Conservation (phyloP, 495 filamentous ascomycete genomes). For the Aspergillus haitiensis region DNA sequence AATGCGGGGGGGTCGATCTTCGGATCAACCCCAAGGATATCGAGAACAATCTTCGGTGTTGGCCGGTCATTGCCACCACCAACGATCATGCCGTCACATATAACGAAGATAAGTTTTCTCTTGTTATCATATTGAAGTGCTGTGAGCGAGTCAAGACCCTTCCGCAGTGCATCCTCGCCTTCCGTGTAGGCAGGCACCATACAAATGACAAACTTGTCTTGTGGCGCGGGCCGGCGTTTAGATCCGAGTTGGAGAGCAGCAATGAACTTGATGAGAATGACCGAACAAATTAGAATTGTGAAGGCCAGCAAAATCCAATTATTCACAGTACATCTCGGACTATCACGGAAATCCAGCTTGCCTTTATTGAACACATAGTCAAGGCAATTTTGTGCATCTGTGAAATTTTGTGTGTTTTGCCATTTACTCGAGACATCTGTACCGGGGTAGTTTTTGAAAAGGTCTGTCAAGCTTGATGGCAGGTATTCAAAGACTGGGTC, state of each 20-base stretch:
- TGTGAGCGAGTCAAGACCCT: conserved; percentile 91
- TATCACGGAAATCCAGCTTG: conserved; percentile 78
- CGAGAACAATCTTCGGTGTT: conserved; percentile 94
- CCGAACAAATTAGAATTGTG: conserved; percentile 73
- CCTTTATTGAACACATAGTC: conserved; percentile 82
- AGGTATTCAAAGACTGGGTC: conserved; percentile 63
- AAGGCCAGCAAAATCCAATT: conserved; percentile 90
- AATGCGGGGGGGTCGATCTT: conserved; percentile 94
- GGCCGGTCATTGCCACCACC: conserved; percentile 95
- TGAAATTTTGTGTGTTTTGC: conserved; percentile 50
- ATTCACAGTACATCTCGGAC: conserved; percentile 78
- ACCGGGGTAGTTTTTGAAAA: conserved; percentile 75
- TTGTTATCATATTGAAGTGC: conserved; percentile 97
- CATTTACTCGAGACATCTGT: conserved; percentile 69
- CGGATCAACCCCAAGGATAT: conserved; percentile 95
- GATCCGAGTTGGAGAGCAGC: conserved; percentile 91
- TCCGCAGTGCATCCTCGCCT: conserved; percentile 89
- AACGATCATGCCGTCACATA: conserved; percentile 95
- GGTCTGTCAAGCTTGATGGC: conserved; percentile 57
- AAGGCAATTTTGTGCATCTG: conserved; percentile 71
- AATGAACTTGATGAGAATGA: conserved; percentile 87
- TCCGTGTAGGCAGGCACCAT: conserved; percentile 97
- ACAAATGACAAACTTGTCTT: conserved; percentile 99
- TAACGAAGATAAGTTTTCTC: conserved; percentile 87
- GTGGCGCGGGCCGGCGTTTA: conserved; percentile 82